Percentiles rank a stretch among this genome's conserved stretches.
Conservation (phyloP, 2,329 filamentous ascomycete genomes). For the Trichoderma arundinaceum region DNA sequence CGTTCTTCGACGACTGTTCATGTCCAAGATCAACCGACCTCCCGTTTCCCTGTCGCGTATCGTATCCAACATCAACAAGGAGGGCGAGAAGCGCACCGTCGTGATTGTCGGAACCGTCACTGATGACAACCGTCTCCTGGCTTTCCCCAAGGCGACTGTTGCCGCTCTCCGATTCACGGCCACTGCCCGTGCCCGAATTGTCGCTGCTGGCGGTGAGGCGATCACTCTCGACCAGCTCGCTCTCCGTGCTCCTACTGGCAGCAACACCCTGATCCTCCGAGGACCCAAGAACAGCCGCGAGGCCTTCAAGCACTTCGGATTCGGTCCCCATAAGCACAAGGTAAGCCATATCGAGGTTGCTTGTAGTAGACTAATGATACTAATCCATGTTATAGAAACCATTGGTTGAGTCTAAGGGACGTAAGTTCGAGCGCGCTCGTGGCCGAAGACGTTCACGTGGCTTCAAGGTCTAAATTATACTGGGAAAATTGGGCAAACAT, state of each 20-base stretch:
- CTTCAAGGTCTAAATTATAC: constrained; percentile 94
- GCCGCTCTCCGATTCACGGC: constrained; percentile 96
- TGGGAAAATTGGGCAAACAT: constrained; percentile 37
- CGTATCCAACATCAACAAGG: constrained; percentile 69
- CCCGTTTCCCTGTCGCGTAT: constrained; percentile 95
- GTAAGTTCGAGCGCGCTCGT: constrained; percentile 99
- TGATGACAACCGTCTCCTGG: constrained; percentile 93
- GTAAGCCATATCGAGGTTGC: constrained; percentile 52
- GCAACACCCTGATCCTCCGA: constrained; percentile 95
- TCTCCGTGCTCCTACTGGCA: constrained; percentile 90
- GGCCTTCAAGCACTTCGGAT: constrained; percentile 98
- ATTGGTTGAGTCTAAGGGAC: constrained; percentile 96
- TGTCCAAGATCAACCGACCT: constrained; percentile 97
- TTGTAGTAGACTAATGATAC: not conserved
- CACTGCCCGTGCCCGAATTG: constrained; percentile 90
- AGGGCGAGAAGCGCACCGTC: constrained; percentile 79
- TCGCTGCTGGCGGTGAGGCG: constrained; percentile 91
- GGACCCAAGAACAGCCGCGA: constrained; percentile 98
- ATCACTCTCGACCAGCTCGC: constrained; percentile 98
- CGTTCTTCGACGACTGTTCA: constrained; percentile 94
- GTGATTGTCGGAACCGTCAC: constrained; percentile 95
- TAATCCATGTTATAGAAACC: constrained; percentile 71
- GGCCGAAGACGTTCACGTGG: constrained; percentile 96
- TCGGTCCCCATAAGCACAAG: constrained; percentile 98
- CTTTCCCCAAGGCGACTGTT: constrained; percentile 89